Conservation (phyloP, 2,329 filamentous ascomycete genomes). For the Tolypocladium ophioglossoides region DNA sequence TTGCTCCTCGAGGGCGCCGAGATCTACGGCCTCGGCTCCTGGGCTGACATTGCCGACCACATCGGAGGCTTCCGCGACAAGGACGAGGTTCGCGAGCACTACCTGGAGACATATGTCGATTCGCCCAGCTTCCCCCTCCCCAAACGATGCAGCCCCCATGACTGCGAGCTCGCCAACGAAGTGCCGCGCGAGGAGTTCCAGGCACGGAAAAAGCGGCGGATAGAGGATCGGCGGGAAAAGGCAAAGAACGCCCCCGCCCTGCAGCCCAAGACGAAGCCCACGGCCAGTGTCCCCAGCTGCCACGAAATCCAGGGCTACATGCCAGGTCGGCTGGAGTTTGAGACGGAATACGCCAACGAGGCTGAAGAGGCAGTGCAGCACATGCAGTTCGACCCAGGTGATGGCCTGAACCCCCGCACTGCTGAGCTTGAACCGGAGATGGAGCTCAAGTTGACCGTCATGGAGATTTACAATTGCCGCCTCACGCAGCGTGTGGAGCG, state of each 20-base stretch:
- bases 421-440: constrained; percentile 89
- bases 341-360: constrained; percentile 95
- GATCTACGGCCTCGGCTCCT: constrained; percentile 91
- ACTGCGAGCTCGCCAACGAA: constrained; percentile 66
- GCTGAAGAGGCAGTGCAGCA: constrained; percentile 96
- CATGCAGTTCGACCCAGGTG: constrained; percentile 96
- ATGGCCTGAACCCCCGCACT: constrained; percentile 76
- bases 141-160: constrained; percentile 70
- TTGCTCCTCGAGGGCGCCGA: constrained; percentile 87
- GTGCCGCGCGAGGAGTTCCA: constrained; percentile 91
- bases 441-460: constrained; percentile 93
- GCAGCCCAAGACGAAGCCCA: constrained; percentile 90
- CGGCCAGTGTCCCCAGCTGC: constrained; percentile 86
- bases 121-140: constrained; percentile 79
- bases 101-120: constrained; percentile 77
- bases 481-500: constrained; percentile 84
- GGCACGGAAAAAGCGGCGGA: constrained; percentile 79
- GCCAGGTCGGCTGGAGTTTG: constrained; percentile 93
- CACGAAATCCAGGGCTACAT: constrained; percentile 99
- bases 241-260: constrained; percentile 75
- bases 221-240: constrained; percentile 82
- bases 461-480: constrained; percentile 94
- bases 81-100: constrained; percentile 93
- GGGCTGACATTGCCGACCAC: constrained; percentile 96
- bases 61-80: constrained; percentile 92